phyloP scores from a whole-genome alignment of 192 early-diverging fungal species.

The Dissophora globulifera region DNA sequence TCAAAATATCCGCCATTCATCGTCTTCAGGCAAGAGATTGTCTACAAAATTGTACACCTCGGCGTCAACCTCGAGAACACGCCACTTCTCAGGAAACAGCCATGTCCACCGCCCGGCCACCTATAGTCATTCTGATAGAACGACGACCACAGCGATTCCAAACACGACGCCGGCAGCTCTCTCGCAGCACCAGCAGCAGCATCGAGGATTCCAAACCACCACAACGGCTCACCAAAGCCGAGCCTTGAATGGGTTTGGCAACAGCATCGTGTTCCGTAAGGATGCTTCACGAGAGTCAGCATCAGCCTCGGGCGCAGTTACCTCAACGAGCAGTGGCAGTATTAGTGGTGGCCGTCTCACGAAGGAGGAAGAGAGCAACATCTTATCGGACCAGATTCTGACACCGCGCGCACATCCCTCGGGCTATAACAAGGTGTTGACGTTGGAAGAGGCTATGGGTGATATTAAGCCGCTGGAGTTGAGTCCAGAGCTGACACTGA shows the following conservation, averaged over 20 bases:
- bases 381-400: constrained; percentile 30
- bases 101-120: background rate
- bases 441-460: constrained; percentile 44
- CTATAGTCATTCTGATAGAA: background rate
- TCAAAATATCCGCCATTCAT: background rate
- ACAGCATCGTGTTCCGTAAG: constrained; percentile 1
- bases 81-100: no score
- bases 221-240: constrained; percentile 16
- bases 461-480: constrained; percentile 39
- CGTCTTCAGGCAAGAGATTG: background rate
- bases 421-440: constrained; percentile 24
- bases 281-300: constrained; percentile 4
- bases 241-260: constrained; percentile 26
- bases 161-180: no score
- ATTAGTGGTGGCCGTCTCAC: no score
- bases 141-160: no score
- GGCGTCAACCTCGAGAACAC: no score
- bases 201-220: constrained; percentile 29
- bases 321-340: background rate
- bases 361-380: constrained; percentile 5
- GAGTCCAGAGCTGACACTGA: constrained; percentile 35
- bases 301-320: background rate
- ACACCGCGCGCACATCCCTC: background rate
- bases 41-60: background rate
- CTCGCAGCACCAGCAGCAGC: background rate